These are phyloP conservation scores for Collybia sp. DNA, from an alignment of 768 basidiomycete genomes.

Conservation along the genomic window DNA sequence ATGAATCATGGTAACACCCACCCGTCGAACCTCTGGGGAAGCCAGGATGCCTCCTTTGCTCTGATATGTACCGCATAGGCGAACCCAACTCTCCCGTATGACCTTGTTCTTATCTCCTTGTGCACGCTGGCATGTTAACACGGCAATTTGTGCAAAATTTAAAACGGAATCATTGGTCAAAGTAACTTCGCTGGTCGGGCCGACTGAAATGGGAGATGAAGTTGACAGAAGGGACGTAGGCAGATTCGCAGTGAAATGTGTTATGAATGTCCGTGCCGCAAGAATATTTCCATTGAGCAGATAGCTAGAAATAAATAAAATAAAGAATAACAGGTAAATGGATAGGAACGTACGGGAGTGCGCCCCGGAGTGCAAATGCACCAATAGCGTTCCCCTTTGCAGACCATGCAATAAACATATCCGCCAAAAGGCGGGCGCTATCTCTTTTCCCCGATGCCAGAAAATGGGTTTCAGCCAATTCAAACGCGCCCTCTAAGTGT, in stretches of 20 bases:
- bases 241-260: slow-evolving; percentile 67
- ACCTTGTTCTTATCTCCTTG: slow-evolving; percentile 75
- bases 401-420: slow-evolving; percentile 84
- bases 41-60: slow-evolving; percentile 61
- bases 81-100: slow-evolving; percentile 79
- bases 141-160: slow-evolving; percentile 89
- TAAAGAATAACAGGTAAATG: neutral
- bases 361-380: slow-evolving; percentile 79
- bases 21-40: slow-evolving; percentile 58
- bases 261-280: slow-evolving; percentile 90
- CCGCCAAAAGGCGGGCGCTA: slow-evolving; percentile 79
- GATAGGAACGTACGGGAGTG: slow-evolving; percentile 63
- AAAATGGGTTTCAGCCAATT: slow-evolving; percentile 75
- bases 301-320: slow-evolving; percentile 42
- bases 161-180: slow-evolving; percentile 72
- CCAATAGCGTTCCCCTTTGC: slow-evolving; percentile 47
- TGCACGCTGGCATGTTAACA: slow-evolving; percentile 83
- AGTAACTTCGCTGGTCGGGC: slow-evolving; percentile 52
- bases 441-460: slow-evolving; percentile 86
- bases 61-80: slow-evolving; percentile 81
- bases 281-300: slow-evolving; percentile 85
- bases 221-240: slow-evolving; percentile 41
- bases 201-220: slow-evolving; percentile 43
- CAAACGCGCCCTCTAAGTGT: slow-evolving; percentile 65
- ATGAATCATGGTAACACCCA: slow-evolving; percentile 24